These are phyloP conservation scores for Boletus reticuloceps DNA, from an alignment of 768 basidiomycete species.

Conservation along the genomic window DNA sequence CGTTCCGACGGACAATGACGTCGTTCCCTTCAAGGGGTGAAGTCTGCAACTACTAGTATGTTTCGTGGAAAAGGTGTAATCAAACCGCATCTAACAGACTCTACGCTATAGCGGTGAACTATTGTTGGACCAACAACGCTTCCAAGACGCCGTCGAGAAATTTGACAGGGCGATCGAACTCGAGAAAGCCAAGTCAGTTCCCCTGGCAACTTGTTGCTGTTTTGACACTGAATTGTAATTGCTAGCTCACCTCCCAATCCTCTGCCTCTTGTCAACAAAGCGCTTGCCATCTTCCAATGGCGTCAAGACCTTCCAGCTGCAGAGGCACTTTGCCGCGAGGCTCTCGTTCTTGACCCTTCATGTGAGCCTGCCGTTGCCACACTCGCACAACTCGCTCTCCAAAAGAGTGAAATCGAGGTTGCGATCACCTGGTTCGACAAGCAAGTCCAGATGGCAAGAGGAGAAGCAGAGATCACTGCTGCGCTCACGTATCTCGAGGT, in stretches of 20 bases:
- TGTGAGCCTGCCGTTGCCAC: slow-evolving; percentile 98
- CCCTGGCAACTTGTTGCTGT: not conserved
- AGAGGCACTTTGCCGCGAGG: slow-evolving; percentile 84
- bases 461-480: slow-evolving; percentile 81
- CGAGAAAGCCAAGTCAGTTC: slow-evolving; percentile 67
- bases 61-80: slow-evolving; percentile 3
- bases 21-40: slow-evolving; percentile 86
- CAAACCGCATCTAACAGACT: not conserved
- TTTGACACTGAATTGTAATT: not conserved
- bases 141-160: slow-evolving; percentile 84
- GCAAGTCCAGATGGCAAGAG: slow-evolving; percentile 83
- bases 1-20: slow-evolving; percentile 82
- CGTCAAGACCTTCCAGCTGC: slow-evolving; percentile 84
- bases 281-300: slow-evolving; percentile 93
- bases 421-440: slow-evolving; percentile 86
- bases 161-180: slow-evolving; percentile 91
- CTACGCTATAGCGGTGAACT: slow-evolving; percentile 74
- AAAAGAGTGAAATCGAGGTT: slow-evolving; percentile 84
- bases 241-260: slow-evolving; percentile 68
- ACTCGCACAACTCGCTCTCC: slow-evolving; percentile 87
- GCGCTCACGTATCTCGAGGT: slow-evolving; percentile 80
- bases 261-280: slow-evolving; percentile 94
- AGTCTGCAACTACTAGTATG: slow-evolving; percentile 93
- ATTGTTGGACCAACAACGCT: slow-evolving; percentile 86
- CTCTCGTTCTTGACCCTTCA: slow-evolving; percentile 82